Evolutionary conservation across 2,329 filamentous ascomycete species (phyloP).

Genomic region (Diplodia scrobiculata): DNA sequence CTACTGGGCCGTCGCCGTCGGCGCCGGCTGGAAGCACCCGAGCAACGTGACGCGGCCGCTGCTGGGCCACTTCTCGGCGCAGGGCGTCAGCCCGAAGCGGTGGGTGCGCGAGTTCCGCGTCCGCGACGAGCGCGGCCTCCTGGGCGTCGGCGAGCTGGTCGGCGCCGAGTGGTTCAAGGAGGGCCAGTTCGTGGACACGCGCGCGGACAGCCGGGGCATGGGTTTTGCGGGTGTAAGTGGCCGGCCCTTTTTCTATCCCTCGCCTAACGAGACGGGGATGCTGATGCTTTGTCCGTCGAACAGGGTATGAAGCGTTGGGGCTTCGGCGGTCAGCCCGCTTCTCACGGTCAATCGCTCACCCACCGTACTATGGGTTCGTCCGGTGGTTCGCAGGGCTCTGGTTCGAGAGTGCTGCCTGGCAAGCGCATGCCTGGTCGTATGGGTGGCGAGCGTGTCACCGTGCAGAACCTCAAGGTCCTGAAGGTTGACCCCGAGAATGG

Average conservation of each 20-base stretch:
- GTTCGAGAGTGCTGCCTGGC: slow-evolving; percentile 87
- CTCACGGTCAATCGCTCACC: slow-evolving; percentile 92
- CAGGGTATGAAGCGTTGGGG: slow-evolving; percentile 93
- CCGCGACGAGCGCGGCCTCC: slow-evolving; percentile 68
- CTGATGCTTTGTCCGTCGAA: background rate
- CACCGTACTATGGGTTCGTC: slow-evolving; percentile 90
- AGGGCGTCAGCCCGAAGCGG: slow-evolving; percentile 80
- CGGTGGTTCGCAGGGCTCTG: slow-evolving; percentile 86
- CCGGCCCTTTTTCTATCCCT: background rate
- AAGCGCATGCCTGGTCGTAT: slow-evolving; percentile 98
- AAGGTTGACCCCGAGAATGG: slow-evolving; percentile 85
- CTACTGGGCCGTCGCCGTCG: slow-evolving; percentile 92
- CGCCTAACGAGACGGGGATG: no score
- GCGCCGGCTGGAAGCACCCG: slow-evolving; percentile 71
- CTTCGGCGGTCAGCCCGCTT: slow-evolving; percentile 83
- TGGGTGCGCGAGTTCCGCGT: slow-evolving; percentile 87
- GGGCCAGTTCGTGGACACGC: slow-evolving; percentile 87
- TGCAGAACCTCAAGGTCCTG: slow-evolving; percentile 88
- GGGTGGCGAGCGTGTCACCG: slow-evolving; percentile 84
- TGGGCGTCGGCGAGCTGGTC: slow-evolving; percentile 74
- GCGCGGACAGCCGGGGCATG: slow-evolving; percentile 78
- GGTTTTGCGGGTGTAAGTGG: slow-evolving; percentile 76
- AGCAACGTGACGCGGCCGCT: slow-evolving; percentile 78
- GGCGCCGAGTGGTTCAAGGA: slow-evolving; percentile 87
- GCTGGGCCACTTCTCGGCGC: slow-evolving; percentile 83